These are phyloP conservation scores for Rhodofomes roseus DNA, from an alignment of 1,284 basidiomycete genomes.

Conservation along the genomic window DNA sequence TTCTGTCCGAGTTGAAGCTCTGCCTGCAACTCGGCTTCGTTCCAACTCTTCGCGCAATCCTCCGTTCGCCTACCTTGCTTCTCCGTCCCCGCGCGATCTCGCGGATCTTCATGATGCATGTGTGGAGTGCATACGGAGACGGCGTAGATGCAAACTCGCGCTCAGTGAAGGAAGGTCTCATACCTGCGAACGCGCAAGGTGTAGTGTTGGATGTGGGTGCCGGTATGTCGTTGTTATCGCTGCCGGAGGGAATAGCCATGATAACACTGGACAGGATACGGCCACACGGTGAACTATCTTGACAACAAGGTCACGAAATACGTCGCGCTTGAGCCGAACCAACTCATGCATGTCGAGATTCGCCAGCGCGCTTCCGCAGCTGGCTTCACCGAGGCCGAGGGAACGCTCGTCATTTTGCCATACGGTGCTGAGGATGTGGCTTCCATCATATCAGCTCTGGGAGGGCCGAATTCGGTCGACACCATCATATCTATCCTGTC, in stretches of 20 bases:
- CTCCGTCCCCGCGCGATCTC: constrained; percentile 45
- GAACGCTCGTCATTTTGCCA: constrained; percentile 39
- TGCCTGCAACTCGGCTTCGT: constrained; percentile 39
- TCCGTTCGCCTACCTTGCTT: constrained; percentile 40
- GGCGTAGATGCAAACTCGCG: constrained; percentile 42
- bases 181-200: constrained; percentile 53
- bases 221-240: constrained; percentile 35
- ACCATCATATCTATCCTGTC: constrained; percentile 58
- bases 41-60: constrained; percentile 45
- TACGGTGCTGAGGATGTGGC: constrained; percentile 56
- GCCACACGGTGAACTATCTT: constrained; percentile 59
- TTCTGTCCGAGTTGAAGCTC: constrained; percentile 38
- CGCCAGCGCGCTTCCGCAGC: constrained; percentile 41
- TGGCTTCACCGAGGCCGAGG: constrained; percentile 51
- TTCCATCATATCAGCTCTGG: constrained; percentile 41
- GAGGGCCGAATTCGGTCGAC: constrained; percentile 39
- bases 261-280: constrained; percentile 41
- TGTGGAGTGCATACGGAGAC: constrained; percentile 54
- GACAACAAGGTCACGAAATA: constrained; percentile 58
- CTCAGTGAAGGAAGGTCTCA: constrained; percentile 43
- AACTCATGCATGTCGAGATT: constrained; percentile 55
- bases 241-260: neutral
- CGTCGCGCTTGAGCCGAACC: constrained; percentile 67
- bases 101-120: constrained; percentile 52
- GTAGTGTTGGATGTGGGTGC: constrained; percentile 69